Base-by-base conservation (phyloP, 495 filamentous ascomycete species). In the Staphylotrichum longicolle region DNA sequence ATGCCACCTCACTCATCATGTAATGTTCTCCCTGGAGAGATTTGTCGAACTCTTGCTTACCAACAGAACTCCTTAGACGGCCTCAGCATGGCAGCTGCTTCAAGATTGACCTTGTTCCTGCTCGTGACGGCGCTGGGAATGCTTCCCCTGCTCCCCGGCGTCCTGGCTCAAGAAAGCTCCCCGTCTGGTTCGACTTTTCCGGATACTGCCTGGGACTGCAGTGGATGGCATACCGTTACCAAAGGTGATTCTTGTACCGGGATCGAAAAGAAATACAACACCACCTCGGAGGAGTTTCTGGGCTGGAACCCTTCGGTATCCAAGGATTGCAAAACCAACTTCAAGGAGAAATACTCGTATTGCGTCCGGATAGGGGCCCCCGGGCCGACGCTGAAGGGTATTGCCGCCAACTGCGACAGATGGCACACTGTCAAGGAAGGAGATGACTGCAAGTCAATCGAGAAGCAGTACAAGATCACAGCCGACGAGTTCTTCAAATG, bases 321-420 rank as follows among this genome's bases (percentile, higher is more conserved):
- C 7, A 14, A 32, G 1, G 49, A 62, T 49, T 60, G 62, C 39
- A 12, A 7, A 0, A 57, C 54, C 12, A 51, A 56, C 45, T 63
- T 58, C 47, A 58, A 58, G 66, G 12, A 53, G n/a, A 15, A 35
- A 0, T 30, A 20, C 30, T 3, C 32, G 2, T 51, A 57, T 27
- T 51, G 54, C 39, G 53, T 48, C 27, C 30, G 55, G 3, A 27
- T 46, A n/a, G 57, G 52, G 9, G 33, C 45, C 2, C 33, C 57
- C 0, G 62, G 39, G 4, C 67, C 67, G 10, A 66, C 66, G 15
- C 51, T 55, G 41, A 5, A 57, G 5, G 67, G 66, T 7, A 47
- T 57, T 11, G 57, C 67, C 4, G 20, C 49, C 8, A 63, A 68
- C 47, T 70, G 67, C 46, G 42, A 60, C 44, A 57, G 57, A 20